These are phyloP conservation scores for Ceratobasidium papillatum DNA, from an alignment of 1,284 basidiomycete species.

Conservation along the genomic window DNA sequence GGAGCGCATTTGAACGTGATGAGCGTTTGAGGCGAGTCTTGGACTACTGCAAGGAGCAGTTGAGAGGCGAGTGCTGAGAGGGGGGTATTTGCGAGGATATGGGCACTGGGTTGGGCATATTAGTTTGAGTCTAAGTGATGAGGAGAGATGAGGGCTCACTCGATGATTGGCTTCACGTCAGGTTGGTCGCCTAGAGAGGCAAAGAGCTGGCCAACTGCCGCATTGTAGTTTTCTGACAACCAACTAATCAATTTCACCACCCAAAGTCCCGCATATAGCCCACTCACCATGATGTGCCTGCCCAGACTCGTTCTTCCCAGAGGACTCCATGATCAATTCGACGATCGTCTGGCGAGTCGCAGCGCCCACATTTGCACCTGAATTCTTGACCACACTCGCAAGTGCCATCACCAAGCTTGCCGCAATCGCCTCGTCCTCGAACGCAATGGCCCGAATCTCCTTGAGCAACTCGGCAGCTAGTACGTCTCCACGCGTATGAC, in stretches of 20 bases:
- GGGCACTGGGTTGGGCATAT: slow-evolving; percentile 54
- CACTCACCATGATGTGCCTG: slow-evolving; percentile 67
- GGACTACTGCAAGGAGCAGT: slow-evolving; percentile 48
- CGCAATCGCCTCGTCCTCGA: slow-evolving; percentile 76
- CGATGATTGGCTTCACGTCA: slow-evolving; percentile 73
- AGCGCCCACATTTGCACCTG: slow-evolving; percentile 78
- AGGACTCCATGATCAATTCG: slow-evolving; percentile 82
- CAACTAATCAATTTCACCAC: slow-evolving; percentile 22
- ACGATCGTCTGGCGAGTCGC: slow-evolving; percentile 75
- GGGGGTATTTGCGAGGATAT: slow-evolving; percentile 70
- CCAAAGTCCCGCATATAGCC: slow-evolving; percentile 7
- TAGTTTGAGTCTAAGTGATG: slow-evolving; percentile 5
- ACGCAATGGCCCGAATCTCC: slow-evolving; percentile 54
- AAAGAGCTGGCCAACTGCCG: slow-evolving; percentile 73
- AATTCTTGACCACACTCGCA: slow-evolving; percentile 78
- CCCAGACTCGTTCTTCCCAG: slow-evolving; percentile 61
- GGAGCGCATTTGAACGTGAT: slow-evolving; percentile 68
- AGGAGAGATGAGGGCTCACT: slow-evolving; percentile 56
- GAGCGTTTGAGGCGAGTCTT: slow-evolving; percentile 66
- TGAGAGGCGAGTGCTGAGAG: slow-evolving; percentile 70
- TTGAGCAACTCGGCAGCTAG: slow-evolving; percentile 84
- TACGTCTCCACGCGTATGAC: slow-evolving; percentile 85
- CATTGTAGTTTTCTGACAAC: slow-evolving; percentile 72
- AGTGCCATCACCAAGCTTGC: slow-evolving; percentile 81
- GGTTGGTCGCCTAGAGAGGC: slow-evolving; percentile 72